Base-by-base conservation (phyloP, 495 filamentous ascomycete species). In the Aspergillus avenaceus region DNA sequence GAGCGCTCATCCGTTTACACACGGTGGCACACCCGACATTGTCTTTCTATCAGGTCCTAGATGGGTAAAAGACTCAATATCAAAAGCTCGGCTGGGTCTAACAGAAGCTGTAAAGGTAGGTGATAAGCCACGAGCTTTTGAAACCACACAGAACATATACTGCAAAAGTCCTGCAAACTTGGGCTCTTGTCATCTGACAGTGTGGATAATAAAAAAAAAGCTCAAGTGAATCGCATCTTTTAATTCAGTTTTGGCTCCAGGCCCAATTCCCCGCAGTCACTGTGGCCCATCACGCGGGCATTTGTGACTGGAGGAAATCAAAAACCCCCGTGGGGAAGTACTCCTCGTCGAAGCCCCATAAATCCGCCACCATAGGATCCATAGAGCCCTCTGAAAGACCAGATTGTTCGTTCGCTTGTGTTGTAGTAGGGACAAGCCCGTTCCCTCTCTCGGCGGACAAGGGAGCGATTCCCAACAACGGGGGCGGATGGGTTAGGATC, bases 291-390 rank as follows among this genome's bases (percentile, higher is more conserved):
- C 25, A 60, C 32, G 48, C 45, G 24, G 72, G 72, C 72, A 76
- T 76, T 52, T 76, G 72, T 26, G 70, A 73, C 47, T 76, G 72
- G 13, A 76, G 60, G 49, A 76, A 76, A 55, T 76, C 72, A 52
- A 76, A 76, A 9, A 76, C 71, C 16, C 72, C 72, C 19, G 70
- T 76, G 13, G 72, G 72, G 48, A 76, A 76, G 49, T 73, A 74
- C 16, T 76, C 72, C 49, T 76, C 72, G 18, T 76, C 72, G 32
- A 73, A 74, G 7, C 72, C 71, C 72, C 72, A 76, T 24, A 74
- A 50, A 52, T 74, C 72, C 9, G 70, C 63, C 71, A 74, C 73
- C 72, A 74, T 74, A 1, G 72, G 72, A 22, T 76, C 71, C 19
- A 69, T 46, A 22, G 72, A 76, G 41, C 71, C 72, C 46, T 72